phyloP scores from a whole-genome alignment of 495 filamentous ascomycete genomes.

The Pseudevernia furfuracea region DNA sequence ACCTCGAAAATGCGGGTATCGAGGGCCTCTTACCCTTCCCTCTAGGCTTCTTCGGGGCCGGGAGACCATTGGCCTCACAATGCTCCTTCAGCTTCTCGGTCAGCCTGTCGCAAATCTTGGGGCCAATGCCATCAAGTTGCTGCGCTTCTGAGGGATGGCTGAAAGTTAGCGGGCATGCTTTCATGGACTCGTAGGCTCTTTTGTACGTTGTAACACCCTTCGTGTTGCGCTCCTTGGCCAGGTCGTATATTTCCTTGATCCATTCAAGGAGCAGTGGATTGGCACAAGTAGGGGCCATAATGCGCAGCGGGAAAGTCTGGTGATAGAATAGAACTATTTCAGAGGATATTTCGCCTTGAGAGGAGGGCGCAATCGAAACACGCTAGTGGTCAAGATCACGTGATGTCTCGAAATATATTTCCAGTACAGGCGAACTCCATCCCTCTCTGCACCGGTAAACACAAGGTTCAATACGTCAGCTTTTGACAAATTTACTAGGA shows the following conservation, averaged over 20 bases:
- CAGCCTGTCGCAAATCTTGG: constrained; percentile 60
- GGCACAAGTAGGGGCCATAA: constrained; percentile 37
- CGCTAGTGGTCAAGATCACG: neutral
- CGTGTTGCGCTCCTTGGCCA: constrained; percentile 59
- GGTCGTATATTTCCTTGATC: constrained; percentile 76
- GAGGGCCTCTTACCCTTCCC: constrained; percentile 3
- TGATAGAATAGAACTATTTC: neutral
- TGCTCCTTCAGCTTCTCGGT: constrained; percentile 60
- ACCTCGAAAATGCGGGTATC: neutral
- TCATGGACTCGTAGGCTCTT: constrained; percentile 74
- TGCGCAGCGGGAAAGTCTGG: neutral
- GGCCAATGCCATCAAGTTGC: constrained; percentile 64
- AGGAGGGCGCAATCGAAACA: neutral
- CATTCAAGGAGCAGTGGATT: constrained; percentile 70
- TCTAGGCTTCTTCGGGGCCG: constrained; percentile 49
- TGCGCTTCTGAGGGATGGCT: constrained; percentile 67
- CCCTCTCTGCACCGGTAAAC: neutral
- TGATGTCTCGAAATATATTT: neutral
- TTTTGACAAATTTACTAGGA: neutral
- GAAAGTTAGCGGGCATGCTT: constrained; percentile 66
- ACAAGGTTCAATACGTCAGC: neutral
- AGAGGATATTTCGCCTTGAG: neutral
- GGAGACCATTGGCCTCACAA: constrained; percentile 61
- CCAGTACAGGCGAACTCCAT: neutral
- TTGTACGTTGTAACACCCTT: constrained; percentile 69